Evolutionary conservation across 2,329 filamentous ascomycete genomes (phyloP).

Genomic region (Cladophialophora immunda): DNA sequence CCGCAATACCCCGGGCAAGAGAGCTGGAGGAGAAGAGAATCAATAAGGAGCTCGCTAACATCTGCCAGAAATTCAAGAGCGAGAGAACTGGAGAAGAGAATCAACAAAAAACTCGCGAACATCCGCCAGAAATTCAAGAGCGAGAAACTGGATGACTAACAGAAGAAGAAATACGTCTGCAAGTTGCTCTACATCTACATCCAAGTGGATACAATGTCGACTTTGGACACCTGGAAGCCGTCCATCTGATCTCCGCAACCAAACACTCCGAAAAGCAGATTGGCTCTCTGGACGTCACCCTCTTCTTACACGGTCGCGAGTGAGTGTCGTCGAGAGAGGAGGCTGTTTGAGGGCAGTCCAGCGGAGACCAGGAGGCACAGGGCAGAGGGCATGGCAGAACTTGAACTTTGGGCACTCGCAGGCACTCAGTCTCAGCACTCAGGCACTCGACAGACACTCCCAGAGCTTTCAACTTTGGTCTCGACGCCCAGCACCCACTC

Average conservation of each 20-base stretch:
- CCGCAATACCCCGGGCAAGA: slow-evolving; percentile 89
- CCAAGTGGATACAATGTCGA: slow-evolving; percentile 98
- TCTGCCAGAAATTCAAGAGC: slow-evolving; percentile 97
- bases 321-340: too few species aligned
- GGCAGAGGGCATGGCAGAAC: too few species aligned
- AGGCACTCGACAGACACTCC: too few species aligned
- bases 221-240: slow-evolving; percentile 96
- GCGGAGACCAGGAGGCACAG: too few species aligned
- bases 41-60: slow-evolving; percentile 99
- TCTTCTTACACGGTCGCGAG: slow-evolving; percentile 97
- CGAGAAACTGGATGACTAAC: slow-evolving; percentile 91
- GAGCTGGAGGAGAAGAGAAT: slow-evolving; percentile 99
- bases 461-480: too few species aligned
- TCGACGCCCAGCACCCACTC: too few species aligned
- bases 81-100: slow-evolving; percentile 96
- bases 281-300: slow-evolving; percentile 94
- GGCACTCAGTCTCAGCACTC: too few species aligned
- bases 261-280: slow-evolving; percentile 99
- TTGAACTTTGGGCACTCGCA: too few species aligned
- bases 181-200: slow-evolving; percentile 99
- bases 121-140: slow-evolving; percentile 99
- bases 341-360: too few species aligned
- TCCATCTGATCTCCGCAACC: slow-evolving; percentile 93
- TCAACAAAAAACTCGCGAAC: slow-evolving; percentile 99
- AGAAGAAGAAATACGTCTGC: slow-evolving; percentile 99